Evolutionary conservation across 164 flowering plant genomes (phyloP).

Genomic region (Chimonanthus praecox): DNA sequence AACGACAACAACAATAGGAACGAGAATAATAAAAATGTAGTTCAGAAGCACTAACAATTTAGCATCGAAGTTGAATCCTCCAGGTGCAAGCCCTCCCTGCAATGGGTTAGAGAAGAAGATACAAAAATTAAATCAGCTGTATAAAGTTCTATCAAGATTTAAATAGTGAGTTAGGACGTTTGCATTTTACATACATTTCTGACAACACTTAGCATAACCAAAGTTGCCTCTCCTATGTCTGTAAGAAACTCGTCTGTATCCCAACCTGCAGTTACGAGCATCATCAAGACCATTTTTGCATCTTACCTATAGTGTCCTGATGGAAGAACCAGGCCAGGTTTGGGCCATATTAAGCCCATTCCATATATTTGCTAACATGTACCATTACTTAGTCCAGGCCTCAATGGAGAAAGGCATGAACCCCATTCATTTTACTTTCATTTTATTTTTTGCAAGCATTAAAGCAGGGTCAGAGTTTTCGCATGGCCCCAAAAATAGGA

Average conservation of each 20-base stretch:
- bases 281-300: not conserved
- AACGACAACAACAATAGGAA: not conserved
- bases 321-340: too few species aligned
- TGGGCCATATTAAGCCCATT: not conserved
- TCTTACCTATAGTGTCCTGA: not conserved
- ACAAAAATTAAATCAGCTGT: not conserved
- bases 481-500: not conserved
- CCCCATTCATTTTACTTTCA: not conserved
- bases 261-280: slow-evolving; percentile 61
- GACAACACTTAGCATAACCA: slow-evolving; percentile 80
- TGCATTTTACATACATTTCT: slow-evolving; percentile 56
- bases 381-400: not conserved
- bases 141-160: not conserved
- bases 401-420: not conserved
- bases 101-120: not conserved
- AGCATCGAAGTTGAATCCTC: slow-evolving; percentile 98
- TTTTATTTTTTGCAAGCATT: not conserved
- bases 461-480: not conserved
- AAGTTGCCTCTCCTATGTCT: slow-evolving; percentile 81
- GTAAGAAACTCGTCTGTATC: slow-evolving; percentile 97
- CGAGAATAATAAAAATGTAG: not conserved
- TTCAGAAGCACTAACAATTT: slow-evolving; percentile 57
- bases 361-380: too few species aligned
- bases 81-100: slow-evolving; percentile 97
- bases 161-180: not conserved